These are phyloP conservation scores for Naegleria gruberi DNA, from an alignment of 208 protist species.

Conservation along the genomic window DNA sequence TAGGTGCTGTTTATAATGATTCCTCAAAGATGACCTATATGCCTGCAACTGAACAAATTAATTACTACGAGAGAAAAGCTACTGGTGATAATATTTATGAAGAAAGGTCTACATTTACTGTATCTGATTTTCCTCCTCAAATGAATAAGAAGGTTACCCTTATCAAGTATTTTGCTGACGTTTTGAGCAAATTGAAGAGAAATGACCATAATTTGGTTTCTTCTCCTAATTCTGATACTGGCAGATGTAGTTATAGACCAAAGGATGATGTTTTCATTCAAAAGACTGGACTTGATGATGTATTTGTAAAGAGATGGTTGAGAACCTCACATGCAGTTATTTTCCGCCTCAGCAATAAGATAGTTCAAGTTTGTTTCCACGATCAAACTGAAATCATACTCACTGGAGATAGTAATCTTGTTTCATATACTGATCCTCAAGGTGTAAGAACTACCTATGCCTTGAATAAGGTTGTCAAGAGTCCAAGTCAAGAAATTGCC, in stretches of 20 bases:
- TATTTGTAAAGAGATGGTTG: conserved; percentile 91
- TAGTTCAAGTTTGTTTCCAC: conserved; percentile 83
- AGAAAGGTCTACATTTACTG: conserved; percentile 59
- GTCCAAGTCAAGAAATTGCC: conserved; percentile 5
- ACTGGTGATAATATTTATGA: conserved; percentile 53
- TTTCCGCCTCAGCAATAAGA: conserved; percentile 87
- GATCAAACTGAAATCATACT: conserved; percentile 85
- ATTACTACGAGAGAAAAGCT: conserved; percentile 65
- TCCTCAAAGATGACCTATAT: conserved; percentile 84
- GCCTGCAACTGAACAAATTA: conserved; percentile 51
- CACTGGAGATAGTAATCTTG: conserved; percentile 63
- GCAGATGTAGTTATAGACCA: neutral
- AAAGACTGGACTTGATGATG: conserved; percentile 34
- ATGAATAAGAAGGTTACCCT: conserved; percentile 91
- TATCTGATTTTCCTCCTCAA: conserved; percentile 57
- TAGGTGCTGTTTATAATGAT: conserved; percentile 95
- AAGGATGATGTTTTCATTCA: neutral
- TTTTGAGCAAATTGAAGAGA: conserved; percentile 29
- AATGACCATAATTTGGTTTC: neutral
- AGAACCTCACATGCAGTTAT: conserved; percentile 77
- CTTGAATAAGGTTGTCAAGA: neutral
- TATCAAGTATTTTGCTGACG: conserved; percentile 86
- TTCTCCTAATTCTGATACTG: neutral
- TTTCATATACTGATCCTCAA: conserved; percentile 61
- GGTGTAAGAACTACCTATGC: conserved; percentile 2